phyloP scores from a whole-genome alignment of 2,329 filamentous ascomycete species.

The Epichloe sylvatica region DNA sequence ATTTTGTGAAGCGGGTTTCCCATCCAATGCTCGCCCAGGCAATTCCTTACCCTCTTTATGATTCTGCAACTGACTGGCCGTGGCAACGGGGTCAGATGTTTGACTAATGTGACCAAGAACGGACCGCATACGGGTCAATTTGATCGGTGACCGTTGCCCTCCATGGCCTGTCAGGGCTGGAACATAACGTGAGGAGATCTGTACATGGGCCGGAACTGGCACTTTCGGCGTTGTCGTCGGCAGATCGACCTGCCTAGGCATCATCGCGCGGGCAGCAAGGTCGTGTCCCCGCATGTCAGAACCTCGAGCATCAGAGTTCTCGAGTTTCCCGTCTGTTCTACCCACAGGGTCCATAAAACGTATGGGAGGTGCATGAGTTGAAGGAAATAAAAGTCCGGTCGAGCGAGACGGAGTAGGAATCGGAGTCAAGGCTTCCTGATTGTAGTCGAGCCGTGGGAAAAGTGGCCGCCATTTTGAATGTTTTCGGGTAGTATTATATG shows the following conservation, averaged over 20 bases:
- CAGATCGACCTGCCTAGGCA: neutral
- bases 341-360: slow-evolving; percentile 18
- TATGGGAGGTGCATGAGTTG: slow-evolving; percentile 17
- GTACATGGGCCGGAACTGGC: slow-evolving; percentile 7
- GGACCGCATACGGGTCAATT: neutral
- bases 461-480: slow-evolving; percentile 14
- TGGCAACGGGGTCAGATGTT: neutral
- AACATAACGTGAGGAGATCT: neutral
- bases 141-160: neutral
- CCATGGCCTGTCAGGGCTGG: neutral
- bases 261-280: neutral
- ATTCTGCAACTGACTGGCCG: neutral
- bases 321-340: slow-evolving; percentile 17
- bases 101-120: neutral
- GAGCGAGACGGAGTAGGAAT: slow-evolving; percentile 33
- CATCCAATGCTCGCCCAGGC: neutral
- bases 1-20: neutral
- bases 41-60: neutral
- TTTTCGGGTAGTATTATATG: slow-evolving; percentile 14
- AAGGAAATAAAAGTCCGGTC: slow-evolving; percentile 27
- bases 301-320: neutral
- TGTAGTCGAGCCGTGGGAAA: slow-evolving; percentile 11
- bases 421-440: slow-evolving; percentile 10
- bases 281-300: neutral
- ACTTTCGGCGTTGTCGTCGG: slow-evolving; percentile 12